phyloP scores from a whole-genome alignment of 345 rosid species.

The Rhizophora apiculata region DNA sequence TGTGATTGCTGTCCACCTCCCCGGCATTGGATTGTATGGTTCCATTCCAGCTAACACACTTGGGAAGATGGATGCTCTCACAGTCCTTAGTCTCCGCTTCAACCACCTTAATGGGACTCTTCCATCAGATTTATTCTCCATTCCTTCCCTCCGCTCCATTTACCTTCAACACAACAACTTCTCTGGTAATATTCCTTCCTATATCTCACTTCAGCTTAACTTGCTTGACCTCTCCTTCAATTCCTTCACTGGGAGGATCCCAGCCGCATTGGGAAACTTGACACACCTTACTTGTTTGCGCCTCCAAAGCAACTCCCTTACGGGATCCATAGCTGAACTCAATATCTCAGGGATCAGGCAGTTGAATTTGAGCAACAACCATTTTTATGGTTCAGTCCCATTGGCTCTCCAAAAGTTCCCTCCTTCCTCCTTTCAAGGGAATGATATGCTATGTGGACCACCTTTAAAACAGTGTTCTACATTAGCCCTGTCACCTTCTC shows the following conservation, averaged over 20 bases:
- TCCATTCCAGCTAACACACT: slow-evolving; percentile 74
- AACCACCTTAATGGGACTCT: slow-evolving; percentile 62
- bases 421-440: slow-evolving; percentile 68
- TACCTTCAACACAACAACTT: slow-evolving; percentile 80
- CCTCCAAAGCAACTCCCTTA: slow-evolving; percentile 69
- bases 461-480: slow-evolving; percentile 54
- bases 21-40: slow-evolving; percentile 76
- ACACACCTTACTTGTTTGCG: slow-evolving; percentile 52
- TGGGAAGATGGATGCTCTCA: slow-evolving; percentile 67
- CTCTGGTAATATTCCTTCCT: slow-evolving; percentile 64
- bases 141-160: slow-evolving; percentile 61
- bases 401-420: slow-evolving; percentile 57
- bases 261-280: slow-evolving; percentile 45
- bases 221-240: slow-evolving; percentile 79
- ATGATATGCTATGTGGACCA: slow-evolving; percentile 57
- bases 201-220: slow-evolving; percentile 45
- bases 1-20: slow-evolving; percentile 71
- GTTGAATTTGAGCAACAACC: slow-evolving; percentile 76
- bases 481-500: slow-evolving; percentile 48
- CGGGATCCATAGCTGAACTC: slow-evolving; percentile 58
- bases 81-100: slow-evolving; percentile 69
- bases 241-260: slow-evolving; percentile 62
- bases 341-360: slow-evolving; percentile 48
- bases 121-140: slow-evolving; percentile 67
- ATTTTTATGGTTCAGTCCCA: slow-evolving; percentile 76